Evolutionary conservation across 768 basidiomycete genomes (phyloP).

Genomic region (Chlorophyllum brunneum): DNA sequence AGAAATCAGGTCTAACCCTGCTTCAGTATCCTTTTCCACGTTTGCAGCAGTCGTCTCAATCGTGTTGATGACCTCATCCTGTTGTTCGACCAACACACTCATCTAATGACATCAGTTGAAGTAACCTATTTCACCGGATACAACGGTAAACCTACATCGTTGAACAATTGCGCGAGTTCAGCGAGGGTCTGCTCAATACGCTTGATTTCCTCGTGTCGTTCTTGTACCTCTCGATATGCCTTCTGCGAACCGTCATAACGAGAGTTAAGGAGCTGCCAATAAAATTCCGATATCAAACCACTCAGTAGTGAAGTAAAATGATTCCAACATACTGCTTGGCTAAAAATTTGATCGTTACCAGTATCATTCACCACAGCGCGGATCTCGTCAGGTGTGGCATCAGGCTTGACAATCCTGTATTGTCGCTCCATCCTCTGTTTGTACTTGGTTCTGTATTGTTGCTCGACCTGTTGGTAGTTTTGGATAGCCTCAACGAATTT

Average conservation of each 20-base stretch:
- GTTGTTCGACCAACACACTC: constrained; percentile 93
- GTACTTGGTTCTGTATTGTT: constrained; percentile 72
- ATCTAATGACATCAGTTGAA: constrained; percentile 49
- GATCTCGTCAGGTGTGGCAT: constrained; percentile 88
- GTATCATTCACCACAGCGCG: constrained; percentile 84
- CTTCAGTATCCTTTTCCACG: constrained; percentile 82
- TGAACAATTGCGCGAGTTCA: constrained; percentile 93
- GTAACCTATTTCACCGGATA: too few relatives aligned
- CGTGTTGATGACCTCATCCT: constrained; percentile 81
- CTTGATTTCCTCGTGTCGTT: constrained; percentile 92
- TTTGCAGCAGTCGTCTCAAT: constrained; percentile 74
- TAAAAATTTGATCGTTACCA: constrained; percentile 81
- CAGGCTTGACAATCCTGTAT: constrained; percentile 91
- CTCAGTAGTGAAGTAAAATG: not conserved
- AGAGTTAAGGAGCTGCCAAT: constrained; percentile 76
- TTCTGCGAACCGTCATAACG: constrained; percentile 81
- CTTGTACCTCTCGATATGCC: constrained; percentile 96
- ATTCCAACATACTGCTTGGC: constrained; percentile 61
- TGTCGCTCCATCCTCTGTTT: constrained; percentile 83
- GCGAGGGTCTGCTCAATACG: constrained; percentile 91
- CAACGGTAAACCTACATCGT: constrained; percentile 66
- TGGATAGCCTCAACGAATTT: constrained; percentile 87
- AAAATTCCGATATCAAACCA: too few relatives aligned
- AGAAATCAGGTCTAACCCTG: constrained; percentile 53
- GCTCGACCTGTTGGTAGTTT: constrained; percentile 79